These are phyloP conservation scores for Beauveria sp. DNA, from an alignment of 2,329 filamentous ascomycete genomes.

Conservation along the genomic window DNA sequence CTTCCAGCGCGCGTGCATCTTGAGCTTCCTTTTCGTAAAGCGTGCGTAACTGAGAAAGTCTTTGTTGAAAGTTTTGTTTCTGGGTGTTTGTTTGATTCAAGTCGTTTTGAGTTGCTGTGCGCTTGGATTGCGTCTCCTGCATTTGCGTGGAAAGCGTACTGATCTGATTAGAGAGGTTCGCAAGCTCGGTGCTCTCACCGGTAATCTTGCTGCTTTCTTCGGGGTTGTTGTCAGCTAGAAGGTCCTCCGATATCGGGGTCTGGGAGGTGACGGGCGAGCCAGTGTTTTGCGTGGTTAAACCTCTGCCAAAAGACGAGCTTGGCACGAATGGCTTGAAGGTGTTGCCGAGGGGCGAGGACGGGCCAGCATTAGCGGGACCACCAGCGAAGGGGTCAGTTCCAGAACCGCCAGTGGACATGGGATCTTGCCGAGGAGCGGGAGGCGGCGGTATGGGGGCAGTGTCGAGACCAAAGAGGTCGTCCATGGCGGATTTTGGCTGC, in stretches of 20 bases:
- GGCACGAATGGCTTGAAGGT: slow-evolving; percentile 88
- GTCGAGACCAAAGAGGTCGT: slow-evolving; percentile 91
- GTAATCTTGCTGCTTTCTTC: slow-evolving; percentile 84
- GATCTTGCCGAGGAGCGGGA: slow-evolving; percentile 49
- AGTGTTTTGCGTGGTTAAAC: slow-evolving; percentile 67
- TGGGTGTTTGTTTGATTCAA: slow-evolving; percentile 74
- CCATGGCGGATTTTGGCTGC: slow-evolving; percentile 72
- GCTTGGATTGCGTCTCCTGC: slow-evolving; percentile 83
- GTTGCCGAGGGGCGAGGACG: slow-evolving; percentile 37
- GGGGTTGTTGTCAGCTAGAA: slow-evolving; percentile 84
- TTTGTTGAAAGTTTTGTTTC: slow-evolving; percentile 87
- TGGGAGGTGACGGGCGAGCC: slow-evolving; percentile 47
- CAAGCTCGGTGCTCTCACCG: slow-evolving; percentile 83
- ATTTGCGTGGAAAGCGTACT: slow-evolving; percentile 86
- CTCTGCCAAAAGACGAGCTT: slow-evolving; percentile 85
- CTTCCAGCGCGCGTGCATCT: slow-evolving; percentile 75
- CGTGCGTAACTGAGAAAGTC: slow-evolving; percentile 75
- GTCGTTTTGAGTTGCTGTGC: slow-evolving; percentile 70
- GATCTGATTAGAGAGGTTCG: slow-evolving; percentile 94
- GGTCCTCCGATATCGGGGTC: slow-evolving; percentile 62
- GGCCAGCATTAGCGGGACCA: slow-evolving; percentile 47
- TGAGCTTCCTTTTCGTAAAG: slow-evolving; percentile 93
- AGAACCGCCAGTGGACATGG: slow-evolving; percentile 70
- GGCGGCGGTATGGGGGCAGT: slow-evolving; percentile 39
- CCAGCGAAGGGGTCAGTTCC: slow-evolving; percentile 56